Evolutionary conservation across 2,329 filamentous ascomycete species (phyloP).

Genomic region (Epichloe amarillans): DNA sequence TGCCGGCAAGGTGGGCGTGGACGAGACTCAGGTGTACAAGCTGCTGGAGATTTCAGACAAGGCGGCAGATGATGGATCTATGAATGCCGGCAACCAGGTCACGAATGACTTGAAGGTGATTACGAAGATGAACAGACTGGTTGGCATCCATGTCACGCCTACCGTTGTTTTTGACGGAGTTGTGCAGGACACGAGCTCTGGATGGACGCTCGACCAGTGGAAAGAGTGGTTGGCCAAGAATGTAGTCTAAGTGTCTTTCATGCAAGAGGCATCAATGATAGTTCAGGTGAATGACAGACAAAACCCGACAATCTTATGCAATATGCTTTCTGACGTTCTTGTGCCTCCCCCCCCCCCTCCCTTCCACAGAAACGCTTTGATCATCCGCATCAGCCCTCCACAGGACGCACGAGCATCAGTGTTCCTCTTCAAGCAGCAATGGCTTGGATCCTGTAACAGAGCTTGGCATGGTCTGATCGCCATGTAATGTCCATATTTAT

Average conservation of each 20-base stretch:
- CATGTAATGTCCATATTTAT: no score
- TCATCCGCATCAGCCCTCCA: no score
- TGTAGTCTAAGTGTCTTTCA: constrained; percentile 16
- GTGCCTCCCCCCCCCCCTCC: no score
- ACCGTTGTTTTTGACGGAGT: constrained; percentile 83
- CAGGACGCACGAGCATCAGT: no score
- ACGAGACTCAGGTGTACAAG: constrained; percentile 55
- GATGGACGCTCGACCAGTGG: constrained; percentile 74
- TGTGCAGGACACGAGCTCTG: constrained; percentile 66
- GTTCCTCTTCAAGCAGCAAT: no score
- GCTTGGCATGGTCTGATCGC: no score
- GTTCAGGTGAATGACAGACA: no score
- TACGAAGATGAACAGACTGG: constrained; percentile 65
- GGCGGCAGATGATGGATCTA: constrained; percentile 48
- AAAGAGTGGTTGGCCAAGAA: constrained; percentile 61
- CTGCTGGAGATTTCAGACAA: constrained; percentile 57
- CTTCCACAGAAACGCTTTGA: no score
- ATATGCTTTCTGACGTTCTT: no score
- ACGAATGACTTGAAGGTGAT: constrained; percentile 77
- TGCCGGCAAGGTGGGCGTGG: constrained; percentile 53
- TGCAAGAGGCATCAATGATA: no score
- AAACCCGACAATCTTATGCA: no score
- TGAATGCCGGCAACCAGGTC: constrained; percentile 71
- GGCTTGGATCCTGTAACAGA: no score
- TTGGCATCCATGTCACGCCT: constrained; percentile 80